Base-by-base conservation (phyloP, 2,329 filamentous ascomycete genomes). In the Colletotrichum paranaense region DNA sequence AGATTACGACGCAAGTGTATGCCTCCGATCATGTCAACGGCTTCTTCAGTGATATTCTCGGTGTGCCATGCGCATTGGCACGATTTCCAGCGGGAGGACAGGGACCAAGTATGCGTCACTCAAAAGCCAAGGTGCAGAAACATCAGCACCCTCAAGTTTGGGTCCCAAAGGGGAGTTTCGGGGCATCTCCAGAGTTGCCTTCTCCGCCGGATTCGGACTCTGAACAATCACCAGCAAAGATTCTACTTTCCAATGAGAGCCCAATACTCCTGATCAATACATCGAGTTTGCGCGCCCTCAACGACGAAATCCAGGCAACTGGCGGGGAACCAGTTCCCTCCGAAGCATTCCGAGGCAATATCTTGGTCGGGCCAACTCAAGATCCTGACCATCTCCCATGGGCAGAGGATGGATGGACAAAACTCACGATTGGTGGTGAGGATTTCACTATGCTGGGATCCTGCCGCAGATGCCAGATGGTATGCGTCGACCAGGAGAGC, bases 381-480 rank as follows among this genome's bases (percentile, higher is more conserved):
- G 42, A 71, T 1, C 79, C 80, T 5, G 86, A 88, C 71, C 82
- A 88, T 30, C 87, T 78, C 19, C 81, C 94, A 0, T 98, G 97
- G 80, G 88, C 89, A 0, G 96, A 98, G 83, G 97, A 98, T 76
- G 81, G 84, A 6, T 98, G 96, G 96, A 86, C 85, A 14, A 86
- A 83, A 19, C 78, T 98, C 53, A 86, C 84, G 9, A 93, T 98
- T 70, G 93, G 93, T 1, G 77, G 81, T 2, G 87, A 92, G 72
- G 81, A 83, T 11, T 93, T 94, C 77, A 87, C 93, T 74, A 90
- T 97, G 78, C 84, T 98, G 5, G 96, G 95, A 0, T 90, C 93
- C 3, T 99, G 97, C 79, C 90, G 95, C 73, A 87, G 97, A 72
- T 99, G 97, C 78, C 95, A 98, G 81, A 98, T 99, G 95, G 93